These are phyloP conservation scores for Leccinellum albellum DNA, from an alignment of 768 basidiomycete genomes.

Conservation along the genomic window DNA sequence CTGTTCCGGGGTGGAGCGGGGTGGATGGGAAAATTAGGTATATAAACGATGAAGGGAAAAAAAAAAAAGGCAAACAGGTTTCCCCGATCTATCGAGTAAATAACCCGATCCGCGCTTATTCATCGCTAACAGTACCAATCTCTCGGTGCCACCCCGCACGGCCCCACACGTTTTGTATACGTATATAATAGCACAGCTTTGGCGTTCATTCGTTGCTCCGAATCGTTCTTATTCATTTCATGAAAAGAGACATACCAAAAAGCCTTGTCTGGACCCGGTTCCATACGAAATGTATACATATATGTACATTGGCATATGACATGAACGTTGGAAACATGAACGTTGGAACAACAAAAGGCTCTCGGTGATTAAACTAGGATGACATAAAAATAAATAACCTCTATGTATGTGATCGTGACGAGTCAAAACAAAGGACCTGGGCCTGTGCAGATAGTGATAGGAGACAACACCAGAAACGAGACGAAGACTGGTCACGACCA, in stretches of 20 bases:
- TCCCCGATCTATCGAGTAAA: neutral
- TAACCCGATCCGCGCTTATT: neutral
- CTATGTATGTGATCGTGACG: neutral
- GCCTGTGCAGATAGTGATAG: neutral
- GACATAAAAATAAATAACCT: neutral
- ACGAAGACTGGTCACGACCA: neutral
- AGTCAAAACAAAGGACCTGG: neutral
- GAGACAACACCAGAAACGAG: neutral
- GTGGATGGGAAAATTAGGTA: neutral
- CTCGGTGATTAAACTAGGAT: slow-evolving; percentile 20
- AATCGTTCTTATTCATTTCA: neutral
- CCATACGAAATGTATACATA: neutral
- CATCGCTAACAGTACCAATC: neutral
- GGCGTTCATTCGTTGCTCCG: neutral
- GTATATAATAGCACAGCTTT: neutral
- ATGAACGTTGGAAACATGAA: slow-evolving; percentile 4
- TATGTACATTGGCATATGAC: neutral
- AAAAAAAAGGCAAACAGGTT: neutral
- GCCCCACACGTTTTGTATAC: neutral
- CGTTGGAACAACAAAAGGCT: neutral
- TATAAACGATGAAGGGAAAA: neutral
- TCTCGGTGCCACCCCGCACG: neutral
- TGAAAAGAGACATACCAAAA: neutral
- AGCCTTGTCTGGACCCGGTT: neutral
- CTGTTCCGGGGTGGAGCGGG: neutral